Conservation (phyloP, 2,329 filamentous ascomycete genomes). For the Gaeumannomyces sp. region DNA sequence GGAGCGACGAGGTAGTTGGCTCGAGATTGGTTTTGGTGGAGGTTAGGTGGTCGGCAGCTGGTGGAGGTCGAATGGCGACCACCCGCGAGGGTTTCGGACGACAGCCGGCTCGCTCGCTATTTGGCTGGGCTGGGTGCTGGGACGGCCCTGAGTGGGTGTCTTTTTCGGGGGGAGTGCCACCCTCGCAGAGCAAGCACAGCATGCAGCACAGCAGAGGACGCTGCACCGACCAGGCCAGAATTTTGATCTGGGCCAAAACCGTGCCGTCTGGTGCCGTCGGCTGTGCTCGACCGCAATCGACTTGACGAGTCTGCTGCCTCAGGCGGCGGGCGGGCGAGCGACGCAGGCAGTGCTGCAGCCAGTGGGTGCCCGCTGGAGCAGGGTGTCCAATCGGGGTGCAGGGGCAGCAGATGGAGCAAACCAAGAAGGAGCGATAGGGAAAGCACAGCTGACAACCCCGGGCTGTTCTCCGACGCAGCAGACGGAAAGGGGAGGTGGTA, state of each 20-base stretch:
- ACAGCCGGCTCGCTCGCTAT: neutral
- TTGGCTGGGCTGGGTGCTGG: neutral
- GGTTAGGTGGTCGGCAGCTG: neutral
- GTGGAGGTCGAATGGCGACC: neutral
- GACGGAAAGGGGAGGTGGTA: neutral
- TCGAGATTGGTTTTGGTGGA: neutral
- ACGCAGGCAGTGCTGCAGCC: neutral
- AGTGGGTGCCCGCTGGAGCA: neutral
- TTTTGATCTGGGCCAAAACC: neutral
- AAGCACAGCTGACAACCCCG: neutral
- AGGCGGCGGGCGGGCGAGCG: neutral
- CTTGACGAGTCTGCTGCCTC: neutral
- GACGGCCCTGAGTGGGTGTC: neutral
- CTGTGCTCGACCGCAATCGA: neutral
- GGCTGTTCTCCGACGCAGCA: neutral
- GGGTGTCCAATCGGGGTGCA: neutral
- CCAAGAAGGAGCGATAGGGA: neutral
- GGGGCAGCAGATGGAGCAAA: neutral
- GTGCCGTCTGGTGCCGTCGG: neutral
- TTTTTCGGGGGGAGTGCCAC: neutral
- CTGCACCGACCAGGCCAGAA: neutral
- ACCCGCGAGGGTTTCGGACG: neutral
- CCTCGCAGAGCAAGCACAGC: neutral
- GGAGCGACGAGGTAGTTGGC: neutral
- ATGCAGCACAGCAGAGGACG: neutral